Evolutionary conservation across 768 basidiomycete species (phyloP).

Genomic region (Saitozyma podzolica): DNA sequence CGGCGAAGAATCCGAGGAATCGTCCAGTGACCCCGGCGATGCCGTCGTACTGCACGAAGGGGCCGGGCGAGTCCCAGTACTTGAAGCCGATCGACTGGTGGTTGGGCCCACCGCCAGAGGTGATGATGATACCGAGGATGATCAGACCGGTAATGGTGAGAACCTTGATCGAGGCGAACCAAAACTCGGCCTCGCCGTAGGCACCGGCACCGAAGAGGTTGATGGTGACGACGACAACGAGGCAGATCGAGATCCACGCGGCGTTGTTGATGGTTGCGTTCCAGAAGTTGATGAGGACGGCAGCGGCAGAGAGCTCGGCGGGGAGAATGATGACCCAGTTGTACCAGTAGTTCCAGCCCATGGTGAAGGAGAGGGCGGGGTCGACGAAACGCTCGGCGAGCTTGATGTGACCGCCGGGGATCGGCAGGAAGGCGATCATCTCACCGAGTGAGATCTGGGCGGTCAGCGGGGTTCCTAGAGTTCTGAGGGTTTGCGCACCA

Average conservation of each 20-base stretch:
- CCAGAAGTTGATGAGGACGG: slow-evolving; percentile 2
- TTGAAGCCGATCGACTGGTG: slow-evolving; percentile 57
- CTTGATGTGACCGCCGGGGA: slow-evolving; percentile 45
- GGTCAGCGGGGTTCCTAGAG: too few relatives aligned
- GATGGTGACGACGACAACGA: slow-evolving; percentile 70
- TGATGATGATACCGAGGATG: slow-evolving; percentile 69
- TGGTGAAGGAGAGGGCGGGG: slow-evolving; percentile 56
- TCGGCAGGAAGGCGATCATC: slow-evolving; percentile 40
- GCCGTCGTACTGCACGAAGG: slow-evolving; percentile 70
- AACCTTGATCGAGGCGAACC: slow-evolving; percentile 67
- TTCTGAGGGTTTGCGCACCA: too few relatives aligned
- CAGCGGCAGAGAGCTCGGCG: background rate
- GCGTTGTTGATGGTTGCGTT: background rate
- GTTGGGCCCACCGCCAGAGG: slow-evolving; percentile 82
- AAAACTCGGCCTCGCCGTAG: slow-evolving; percentile 44
- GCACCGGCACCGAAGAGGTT: slow-evolving; percentile 49
- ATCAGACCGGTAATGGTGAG: slow-evolving; percentile 54
- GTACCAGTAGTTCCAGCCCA: slow-evolving; percentile 29
- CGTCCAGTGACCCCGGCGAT: slow-evolving; percentile 67
- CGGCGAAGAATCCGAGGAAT: slow-evolving; percentile 70
- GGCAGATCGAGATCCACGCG: slow-evolving; percentile 52
- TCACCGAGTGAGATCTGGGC: slow-evolving; percentile 35
- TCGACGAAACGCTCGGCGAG: slow-evolving; percentile 58
- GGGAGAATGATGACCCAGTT: slow-evolving; percentile 8
- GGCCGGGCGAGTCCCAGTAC: slow-evolving; percentile 69